These are phyloP conservation scores for Neurospora sp. DNA, from an alignment of 2,329 filamentous ascomycete species.

Conservation along the genomic window DNA sequence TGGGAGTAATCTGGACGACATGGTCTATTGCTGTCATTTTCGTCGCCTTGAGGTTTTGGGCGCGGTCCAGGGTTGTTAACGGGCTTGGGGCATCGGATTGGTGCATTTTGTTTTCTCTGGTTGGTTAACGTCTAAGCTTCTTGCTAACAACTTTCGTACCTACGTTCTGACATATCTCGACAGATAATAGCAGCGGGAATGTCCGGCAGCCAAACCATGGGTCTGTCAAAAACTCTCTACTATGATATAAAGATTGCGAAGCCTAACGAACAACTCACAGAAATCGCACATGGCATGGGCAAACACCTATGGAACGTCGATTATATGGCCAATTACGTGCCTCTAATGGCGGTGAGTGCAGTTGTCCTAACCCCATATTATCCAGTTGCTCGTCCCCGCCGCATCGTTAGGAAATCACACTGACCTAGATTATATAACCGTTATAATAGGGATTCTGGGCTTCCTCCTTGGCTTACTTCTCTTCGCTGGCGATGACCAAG, in stretches of 20 bases:
- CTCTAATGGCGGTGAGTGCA: slow-evolving; percentile 8
- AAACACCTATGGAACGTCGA: slow-evolving; percentile 13
- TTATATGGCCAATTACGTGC: not conserved
- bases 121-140: slow-evolving; percentile 1
- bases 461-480: slow-evolving; percentile 17
- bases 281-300: slow-evolving; percentile 12
- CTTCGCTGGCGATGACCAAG: slow-evolving; percentile 18
- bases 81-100: slow-evolving; percentile 26
- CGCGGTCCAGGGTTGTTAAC: slow-evolving; percentile 24
- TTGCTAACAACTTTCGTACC: not conserved
- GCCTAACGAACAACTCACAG: slow-evolving; percentile 2
- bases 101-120: slow-evolving; percentile 23
- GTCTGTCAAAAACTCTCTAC: slow-evolving; percentile 3
- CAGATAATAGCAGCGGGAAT: slow-evolving; percentile 15
- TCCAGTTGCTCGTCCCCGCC: not conserved
- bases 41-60: slow-evolving; percentile 27
- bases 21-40: slow-evolving; percentile 23
- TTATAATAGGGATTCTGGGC: slow-evolving; percentile 14
- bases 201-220: slow-evolving; percentile 4
- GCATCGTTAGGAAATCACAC: not conserved
- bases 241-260: not conserved
- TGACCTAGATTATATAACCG: not conserved
- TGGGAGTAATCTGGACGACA: slow-evolving; percentile 12
- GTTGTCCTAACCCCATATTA: not conserved
- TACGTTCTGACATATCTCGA: not conserved